phyloP scores from a whole-genome alignment of 2,329 filamentous ascomycete genomes.

The Cercospora sp. region DNA sequence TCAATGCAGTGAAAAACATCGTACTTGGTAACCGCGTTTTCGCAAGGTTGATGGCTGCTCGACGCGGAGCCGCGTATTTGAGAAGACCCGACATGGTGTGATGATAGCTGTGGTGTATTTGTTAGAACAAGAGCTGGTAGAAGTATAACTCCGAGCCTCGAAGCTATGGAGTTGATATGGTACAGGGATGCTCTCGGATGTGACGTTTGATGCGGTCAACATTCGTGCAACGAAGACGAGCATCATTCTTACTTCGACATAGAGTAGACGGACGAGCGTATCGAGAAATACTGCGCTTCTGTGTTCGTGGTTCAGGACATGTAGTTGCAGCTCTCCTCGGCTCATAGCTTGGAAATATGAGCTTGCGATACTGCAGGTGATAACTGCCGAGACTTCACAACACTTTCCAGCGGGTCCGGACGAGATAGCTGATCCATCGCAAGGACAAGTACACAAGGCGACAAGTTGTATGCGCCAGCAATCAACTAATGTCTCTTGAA shows the following conservation, averaged over 20 bases:
- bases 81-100: not conserved
- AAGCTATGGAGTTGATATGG: not conserved
- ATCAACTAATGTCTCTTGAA: constrained; percentile 19
- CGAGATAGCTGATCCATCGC: not conserved
- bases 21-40: not conserved
- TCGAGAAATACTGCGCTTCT: not conserved
- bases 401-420: not conserved
- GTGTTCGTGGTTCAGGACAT: not conserved
- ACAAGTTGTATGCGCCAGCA: not conserved
- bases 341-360: not conserved
- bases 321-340: not conserved
- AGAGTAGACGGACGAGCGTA: not conserved
- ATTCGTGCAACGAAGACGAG: not conserved
- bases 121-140: not conserved
- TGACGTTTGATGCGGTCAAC: not conserved
- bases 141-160: not conserved
- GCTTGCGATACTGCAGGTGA: not conserved
- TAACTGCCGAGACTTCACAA: not conserved
- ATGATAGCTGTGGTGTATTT: not conserved
- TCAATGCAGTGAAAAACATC: not conserved
- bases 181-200: not conserved
- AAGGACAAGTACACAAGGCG: not conserved
- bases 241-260: not conserved
- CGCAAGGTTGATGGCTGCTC: not conserved
- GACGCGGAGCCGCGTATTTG: not conserved